Conservation (phyloP, 805 yeast genomes). For the Debaryomyces hansenii region DNA sequence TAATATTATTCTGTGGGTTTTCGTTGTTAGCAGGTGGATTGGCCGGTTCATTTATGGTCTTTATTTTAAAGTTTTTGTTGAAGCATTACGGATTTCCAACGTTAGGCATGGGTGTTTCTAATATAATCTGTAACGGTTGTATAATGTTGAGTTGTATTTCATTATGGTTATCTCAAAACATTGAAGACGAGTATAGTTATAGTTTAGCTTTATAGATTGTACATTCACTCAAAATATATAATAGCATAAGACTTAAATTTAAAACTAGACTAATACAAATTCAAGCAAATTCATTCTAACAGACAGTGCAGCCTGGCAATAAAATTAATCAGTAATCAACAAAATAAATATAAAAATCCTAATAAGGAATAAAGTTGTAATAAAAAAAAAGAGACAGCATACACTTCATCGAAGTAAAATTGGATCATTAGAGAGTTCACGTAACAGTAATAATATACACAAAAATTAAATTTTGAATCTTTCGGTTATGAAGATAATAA, state of each 20-base stretch:
- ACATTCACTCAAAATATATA: not conserved
- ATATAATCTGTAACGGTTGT: slow-evolving; percentile 74
- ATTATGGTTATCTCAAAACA: slow-evolving; percentile 92
- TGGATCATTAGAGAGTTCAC: not conserved
- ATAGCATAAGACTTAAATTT: no score
- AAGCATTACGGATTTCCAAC: slow-evolving; percentile 84
- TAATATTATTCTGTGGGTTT: slow-evolving; percentile 88
- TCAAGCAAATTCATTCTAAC: no score
- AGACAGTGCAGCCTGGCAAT: not conserved
- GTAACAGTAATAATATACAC: no score
- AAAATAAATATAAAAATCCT: not conserved
- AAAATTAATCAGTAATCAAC: not conserved
- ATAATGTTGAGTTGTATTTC: slow-evolving; percentile 87
- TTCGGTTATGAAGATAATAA: slow-evolving; percentile 13
- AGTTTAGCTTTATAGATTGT: slow-evolving; percentile 68
- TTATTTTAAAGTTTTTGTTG: slow-evolving; percentile 79
- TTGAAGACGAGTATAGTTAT: slow-evolving; percentile 94
- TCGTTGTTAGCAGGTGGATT: slow-evolving; percentile 91
- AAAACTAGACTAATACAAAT: no score
- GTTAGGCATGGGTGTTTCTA: slow-evolving; percentile 89
- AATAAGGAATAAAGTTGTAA: not conserved
- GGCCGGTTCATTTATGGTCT: slow-evolving; percentile 87
- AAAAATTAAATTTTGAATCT: no score
- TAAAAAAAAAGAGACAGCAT: not conserved
- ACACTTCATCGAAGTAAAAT: not conserved